Evolutionary conservation across 495 filamentous ascomycete genomes (phyloP), one percentile per base, ranked within the genome.

Genomic region (Tuber calosporum): DNA sequence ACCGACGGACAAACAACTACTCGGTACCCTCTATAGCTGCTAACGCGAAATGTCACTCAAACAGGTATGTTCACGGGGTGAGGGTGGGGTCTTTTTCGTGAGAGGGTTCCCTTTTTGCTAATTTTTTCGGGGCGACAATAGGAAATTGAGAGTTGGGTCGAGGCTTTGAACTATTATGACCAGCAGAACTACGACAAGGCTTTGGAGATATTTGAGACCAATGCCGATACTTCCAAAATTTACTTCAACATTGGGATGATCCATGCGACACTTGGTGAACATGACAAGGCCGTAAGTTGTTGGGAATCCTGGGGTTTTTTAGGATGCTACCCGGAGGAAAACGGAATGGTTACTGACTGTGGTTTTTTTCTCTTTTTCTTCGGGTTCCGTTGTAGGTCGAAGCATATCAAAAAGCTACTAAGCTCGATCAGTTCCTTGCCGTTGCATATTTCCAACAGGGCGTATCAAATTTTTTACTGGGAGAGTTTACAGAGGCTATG

Each of bases 71-170:
- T 42, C 36, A 72, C 20, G 26, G 34, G 68, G 42, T 69, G 30
- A 37, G 20, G 62, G 34, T 36, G 9, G 62, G 43, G 45, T 41
- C 68, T 76, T 38, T n/a, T 37, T 67, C 42, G 39, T 17, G 30
- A 66, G 69, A 67, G 45, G 70, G 34, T 41, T 53, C 38, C 30
- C 2, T 53, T 62, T 62, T 62, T 62, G 38, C 71, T 78, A 77
- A 77, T 22, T 38, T 13, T 36, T 69, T 11, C 70, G 26, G 53
- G 53, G 13, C 3, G 53, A 34, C 15, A 62, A 74, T 83, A 99
- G 94, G 96, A 98, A 91, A 98, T 99, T 84, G 94, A 98, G 86
- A 95, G 92, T 43, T 99, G 95, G 95, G 96, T 98, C 74, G 86
- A 90, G 82, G 95, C 95, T 79, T 88, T 98, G 38, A 90, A 87